Evolutionary conservation across 345 rosid genomes (phyloP).

Genomic region (Hypericum perforatum): DNA sequence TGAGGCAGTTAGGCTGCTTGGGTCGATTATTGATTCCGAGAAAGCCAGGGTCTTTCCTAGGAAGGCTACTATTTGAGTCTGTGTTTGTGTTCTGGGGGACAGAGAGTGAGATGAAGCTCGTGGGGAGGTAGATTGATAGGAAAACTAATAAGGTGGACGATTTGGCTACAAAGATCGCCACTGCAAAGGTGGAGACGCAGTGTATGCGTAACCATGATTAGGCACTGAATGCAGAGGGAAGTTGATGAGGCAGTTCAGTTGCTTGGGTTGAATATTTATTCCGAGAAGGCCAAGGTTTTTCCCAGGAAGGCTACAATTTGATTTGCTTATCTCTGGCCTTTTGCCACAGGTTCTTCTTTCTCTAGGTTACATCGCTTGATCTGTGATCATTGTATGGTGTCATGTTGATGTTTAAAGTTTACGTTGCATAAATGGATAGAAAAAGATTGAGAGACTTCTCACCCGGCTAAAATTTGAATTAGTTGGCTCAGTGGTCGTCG

Average conservation of each 20-base stretch:
- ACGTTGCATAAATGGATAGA: no score
- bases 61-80: constrained; percentile 37
- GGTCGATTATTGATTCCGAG: constrained; percentile 84
- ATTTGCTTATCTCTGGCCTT: constrained; percentile 1
- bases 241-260: constrained; percentile 55
- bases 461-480: no score
- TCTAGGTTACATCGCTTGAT: no score
- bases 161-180: constrained; percentile 65
- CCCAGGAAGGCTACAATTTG: constrained; percentile 56
- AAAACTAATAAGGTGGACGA: constrained; percentile 33
- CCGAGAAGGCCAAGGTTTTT: constrained; percentile 82
- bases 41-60: constrained; percentile 73
- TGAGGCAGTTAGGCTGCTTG: constrained; percentile 51
- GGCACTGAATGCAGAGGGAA: constrained; percentile 72
- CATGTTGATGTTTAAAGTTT: no score
- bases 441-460: no score
- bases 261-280: constrained; percentile 72
- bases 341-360: no score
- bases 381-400: no score
- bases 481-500: no score
- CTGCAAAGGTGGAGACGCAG: constrained; percentile 79
- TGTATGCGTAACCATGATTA: constrained; percentile 60
- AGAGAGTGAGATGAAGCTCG: no score
- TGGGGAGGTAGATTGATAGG: background rate
- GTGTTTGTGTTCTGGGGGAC: background rate